Evolutionary conservation across 2,329 filamentous ascomycete genomes (phyloP).

Genomic region (Trichoderma arundinaceum): DNA sequence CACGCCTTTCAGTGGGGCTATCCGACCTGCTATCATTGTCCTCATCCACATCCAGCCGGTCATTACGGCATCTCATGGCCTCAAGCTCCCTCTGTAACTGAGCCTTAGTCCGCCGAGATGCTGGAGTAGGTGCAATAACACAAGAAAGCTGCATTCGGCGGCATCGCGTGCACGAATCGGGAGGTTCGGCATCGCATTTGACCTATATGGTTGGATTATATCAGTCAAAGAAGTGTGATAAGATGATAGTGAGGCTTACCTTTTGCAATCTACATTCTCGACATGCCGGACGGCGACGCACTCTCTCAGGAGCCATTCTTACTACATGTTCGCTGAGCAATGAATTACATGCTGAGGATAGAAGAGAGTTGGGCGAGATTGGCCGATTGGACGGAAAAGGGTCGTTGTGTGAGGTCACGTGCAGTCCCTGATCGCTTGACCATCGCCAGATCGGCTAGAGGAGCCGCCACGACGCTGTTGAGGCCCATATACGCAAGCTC

Average conservation of each 20-base stretch:
- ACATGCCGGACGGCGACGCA: conserved; percentile 23
- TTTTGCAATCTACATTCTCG: conserved; percentile 27
- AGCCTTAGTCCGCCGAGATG: conserved; percentile 22
- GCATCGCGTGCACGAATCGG: conserved; percentile 16
- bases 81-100: conserved; percentile 24
- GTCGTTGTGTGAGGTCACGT: not conserved
- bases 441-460: too few relatives aligned
- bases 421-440: not conserved
- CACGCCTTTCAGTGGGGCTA: not conserved
- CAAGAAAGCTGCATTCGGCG: conserved; percentile 20
- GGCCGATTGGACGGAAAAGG: conserved; percentile 10
- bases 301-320: conserved; percentile 12
- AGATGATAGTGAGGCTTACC: not conserved
- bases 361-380: conserved; percentile 1
- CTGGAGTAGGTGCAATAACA: conserved; percentile 12
- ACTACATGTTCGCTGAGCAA: not conserved
- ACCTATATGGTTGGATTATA: not conserved
- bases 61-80: conserved; percentile 5
- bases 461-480: too few relatives aligned
- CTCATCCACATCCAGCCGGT: not conserved
- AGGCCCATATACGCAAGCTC: too few relatives aligned
- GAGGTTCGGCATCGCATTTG: conserved; percentile 21
- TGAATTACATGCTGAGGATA: not conserved
- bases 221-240: not conserved
- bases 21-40: not conserved